Conservation (phyloP, 2,329 filamentous ascomycete genomes). For the Didymella sp. region DNA sequence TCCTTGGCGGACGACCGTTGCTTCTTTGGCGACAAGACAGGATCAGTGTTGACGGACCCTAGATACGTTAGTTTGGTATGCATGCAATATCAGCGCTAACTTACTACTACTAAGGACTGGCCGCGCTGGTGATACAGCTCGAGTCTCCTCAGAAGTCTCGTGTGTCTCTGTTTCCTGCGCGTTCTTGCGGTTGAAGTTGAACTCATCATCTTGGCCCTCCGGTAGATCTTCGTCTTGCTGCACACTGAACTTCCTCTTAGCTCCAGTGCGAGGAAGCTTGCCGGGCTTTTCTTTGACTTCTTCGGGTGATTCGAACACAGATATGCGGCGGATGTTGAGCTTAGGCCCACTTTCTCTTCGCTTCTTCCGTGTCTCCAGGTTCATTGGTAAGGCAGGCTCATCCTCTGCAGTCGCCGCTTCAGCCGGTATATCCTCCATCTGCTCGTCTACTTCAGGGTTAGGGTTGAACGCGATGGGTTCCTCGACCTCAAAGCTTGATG, state of each 20-base stretch:
- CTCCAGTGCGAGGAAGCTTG: slow-evolving; percentile 54
- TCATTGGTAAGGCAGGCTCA: slow-evolving; percentile 52
- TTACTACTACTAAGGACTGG: slow-evolving; percentile 54
- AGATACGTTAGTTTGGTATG: slow-evolving; percentile 24
- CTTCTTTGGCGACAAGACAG: slow-evolving; percentile 52
- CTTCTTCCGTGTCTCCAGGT: slow-evolving; percentile 61
- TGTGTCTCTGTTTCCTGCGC: slow-evolving; percentile 29
- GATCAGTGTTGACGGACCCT: slow-evolving; percentile 61
- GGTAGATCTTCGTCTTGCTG: slow-evolving; percentile 57
- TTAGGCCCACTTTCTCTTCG: slow-evolving; percentile 59
- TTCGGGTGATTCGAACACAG: slow-evolving; percentile 53
- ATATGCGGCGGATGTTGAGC: slow-evolving; percentile 51
- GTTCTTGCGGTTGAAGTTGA: slow-evolving; percentile 56
- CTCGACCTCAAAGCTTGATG: slow-evolving; percentile 60
- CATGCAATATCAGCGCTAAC: slow-evolving; percentile 24
- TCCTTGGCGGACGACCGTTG: slow-evolving; percentile 38
- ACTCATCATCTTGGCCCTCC: slow-evolving; percentile 48
- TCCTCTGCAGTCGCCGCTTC: slow-evolving; percentile 46
- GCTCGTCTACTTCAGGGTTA: slow-evolving; percentile 31
- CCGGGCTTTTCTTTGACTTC: slow-evolving; percentile 35
- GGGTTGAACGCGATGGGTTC: slow-evolving; percentile 57
- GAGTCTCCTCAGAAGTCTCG: slow-evolving; percentile 25
- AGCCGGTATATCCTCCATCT: slow-evolving; percentile 41
- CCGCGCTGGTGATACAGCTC: slow-evolving; percentile 33
- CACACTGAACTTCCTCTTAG: slow-evolving; percentile 65